Evolutionary conservation across 139 green algal genomes (phyloP).

Genomic region (Coelastrella sp.): DNA sequence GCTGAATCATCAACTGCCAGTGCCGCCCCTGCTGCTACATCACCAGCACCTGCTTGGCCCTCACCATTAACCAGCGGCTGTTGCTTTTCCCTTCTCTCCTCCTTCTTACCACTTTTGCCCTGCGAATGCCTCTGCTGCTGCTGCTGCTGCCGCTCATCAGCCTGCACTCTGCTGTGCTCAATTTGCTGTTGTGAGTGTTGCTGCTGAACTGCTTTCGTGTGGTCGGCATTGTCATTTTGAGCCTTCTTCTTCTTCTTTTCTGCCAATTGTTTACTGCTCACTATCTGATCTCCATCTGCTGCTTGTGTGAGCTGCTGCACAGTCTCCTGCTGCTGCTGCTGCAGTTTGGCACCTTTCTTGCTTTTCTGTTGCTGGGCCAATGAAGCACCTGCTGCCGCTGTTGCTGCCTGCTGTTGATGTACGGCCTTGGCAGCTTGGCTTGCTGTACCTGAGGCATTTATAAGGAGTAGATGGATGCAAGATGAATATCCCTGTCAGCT

Average conservation of each 20-base stretch:
- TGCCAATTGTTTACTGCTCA: not conserved
- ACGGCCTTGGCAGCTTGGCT: not conserved
- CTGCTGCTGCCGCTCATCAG: too few species aligned
- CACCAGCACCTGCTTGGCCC: not conserved
- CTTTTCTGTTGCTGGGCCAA: too few species aligned
- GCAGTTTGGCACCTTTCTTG: not conserved
- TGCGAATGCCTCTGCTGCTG: not conserved
- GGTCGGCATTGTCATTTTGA: too few species aligned
- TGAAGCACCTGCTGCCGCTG: constrained; percentile 22
- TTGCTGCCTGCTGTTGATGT: constrained; percentile 34
- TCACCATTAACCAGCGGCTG: not conserved
- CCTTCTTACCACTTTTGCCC: not conserved
- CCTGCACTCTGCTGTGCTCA: too few species aligned
- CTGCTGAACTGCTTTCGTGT: too few species aligned
- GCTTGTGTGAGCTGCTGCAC: not conserved
- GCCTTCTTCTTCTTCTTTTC: not conserved
- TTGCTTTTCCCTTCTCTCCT: not conserved
- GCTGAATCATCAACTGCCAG: not conserved
- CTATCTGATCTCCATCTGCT: constrained; percentile 7
- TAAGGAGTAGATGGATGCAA: too few species aligned
- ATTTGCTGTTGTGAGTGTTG: too few species aligned
- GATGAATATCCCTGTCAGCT: not conserved
- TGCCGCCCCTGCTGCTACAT: not conserved
- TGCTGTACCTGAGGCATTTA: too few species aligned
- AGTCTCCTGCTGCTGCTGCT: constrained; percentile 8